Base-by-base conservation (phyloP, 129 eudicot genomes). In the Heracleum sosnowskyi region DNA sequence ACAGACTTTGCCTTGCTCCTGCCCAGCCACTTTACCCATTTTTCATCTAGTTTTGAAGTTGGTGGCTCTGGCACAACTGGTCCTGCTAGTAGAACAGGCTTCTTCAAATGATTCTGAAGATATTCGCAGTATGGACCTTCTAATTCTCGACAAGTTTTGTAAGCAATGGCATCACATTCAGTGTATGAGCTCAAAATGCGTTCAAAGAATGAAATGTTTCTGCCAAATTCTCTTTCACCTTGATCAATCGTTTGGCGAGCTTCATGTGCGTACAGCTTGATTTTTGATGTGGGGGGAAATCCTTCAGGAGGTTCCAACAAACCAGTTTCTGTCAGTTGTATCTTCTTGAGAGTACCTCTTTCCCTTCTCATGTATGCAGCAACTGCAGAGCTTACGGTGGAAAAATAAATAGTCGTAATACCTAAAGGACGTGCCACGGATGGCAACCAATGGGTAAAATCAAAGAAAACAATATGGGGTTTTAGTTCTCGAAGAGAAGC, bases 61-160 rank as follows among this genome's bases (percentile, higher is more conserved):
- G 82, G 82, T n/a, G 83, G 80, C 47, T 81, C 77, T 10, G 90
- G 86, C 71, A 81, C 40, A 57, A 81, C 84, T 7, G 86, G 86
- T 2, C 90, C 90, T 13, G 90, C 90, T 4, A 87, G 68, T 63
- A 87, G 26, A 64, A 87, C 39, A 17, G 90, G 88, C 68, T 76
- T 84, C 22, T 75, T 36, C 73, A 60, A 79, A 40, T 79, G 76
- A 37, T 63, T 75, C 35, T 80, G 79, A 5, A 87, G 36, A 55
- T 51, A 87, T 7, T 87, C 86, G 22, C 76, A 63, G 24, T 78
- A 87, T 6, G 36, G 55, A 10, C 90, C 87, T 60, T 86, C 90
- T 81, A 86, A 69, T 63, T 86, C 90, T 69, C 75, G 76, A 53
- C 87, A 83, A 10, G 79, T 62, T 53, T 86, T 83, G 68, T 75